Evolutionary conservation across 148 eudicot genomes (phyloP).

Genomic region (Heliamphora exappendiculata): DNA sequence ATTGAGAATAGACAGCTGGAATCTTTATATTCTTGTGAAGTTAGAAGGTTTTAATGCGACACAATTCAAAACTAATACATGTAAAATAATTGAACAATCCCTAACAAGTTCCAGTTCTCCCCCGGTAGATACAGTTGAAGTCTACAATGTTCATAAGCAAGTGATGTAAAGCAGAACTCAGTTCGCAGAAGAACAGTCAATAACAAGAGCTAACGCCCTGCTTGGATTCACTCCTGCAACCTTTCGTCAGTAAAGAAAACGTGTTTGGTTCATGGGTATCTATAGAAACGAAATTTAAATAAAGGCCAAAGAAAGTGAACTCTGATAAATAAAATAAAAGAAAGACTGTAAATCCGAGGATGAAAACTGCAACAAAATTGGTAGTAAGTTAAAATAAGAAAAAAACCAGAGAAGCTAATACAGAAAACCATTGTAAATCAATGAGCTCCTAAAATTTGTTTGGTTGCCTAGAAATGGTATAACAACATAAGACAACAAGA

Average conservation of each 20-base stretch:
- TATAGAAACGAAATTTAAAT: not conserved
- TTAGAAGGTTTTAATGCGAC: too few relatives aligned
- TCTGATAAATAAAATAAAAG: not conserved
- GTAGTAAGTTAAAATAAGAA: not conserved
- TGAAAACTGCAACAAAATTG: not conserved
- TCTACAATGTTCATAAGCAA: not conserved
- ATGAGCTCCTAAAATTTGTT: not conserved
- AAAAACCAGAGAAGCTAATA: not conserved
- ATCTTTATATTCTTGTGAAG: too few relatives aligned
- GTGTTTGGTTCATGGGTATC: too few relatives aligned
- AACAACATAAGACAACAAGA: not conserved
- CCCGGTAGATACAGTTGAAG: not conserved
- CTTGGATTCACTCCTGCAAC: too few relatives aligned
- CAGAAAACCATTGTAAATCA: not conserved
- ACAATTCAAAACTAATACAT: too few relatives aligned
- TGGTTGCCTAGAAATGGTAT: not conserved
- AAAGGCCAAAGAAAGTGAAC: not conserved
- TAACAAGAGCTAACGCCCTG: too few relatives aligned
- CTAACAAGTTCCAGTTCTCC: not conserved
- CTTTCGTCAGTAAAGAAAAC: too few relatives aligned
- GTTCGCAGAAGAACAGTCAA: too few relatives aligned
- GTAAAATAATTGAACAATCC: too few relatives aligned
- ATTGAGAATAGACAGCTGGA: too few relatives aligned
- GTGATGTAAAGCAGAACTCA: not conserved
- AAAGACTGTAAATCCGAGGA: not conserved